These are phyloP conservation scores for Strigomonas galati DNA, from an alignment of 208 protist species.

Conservation along the genomic window DNA sequence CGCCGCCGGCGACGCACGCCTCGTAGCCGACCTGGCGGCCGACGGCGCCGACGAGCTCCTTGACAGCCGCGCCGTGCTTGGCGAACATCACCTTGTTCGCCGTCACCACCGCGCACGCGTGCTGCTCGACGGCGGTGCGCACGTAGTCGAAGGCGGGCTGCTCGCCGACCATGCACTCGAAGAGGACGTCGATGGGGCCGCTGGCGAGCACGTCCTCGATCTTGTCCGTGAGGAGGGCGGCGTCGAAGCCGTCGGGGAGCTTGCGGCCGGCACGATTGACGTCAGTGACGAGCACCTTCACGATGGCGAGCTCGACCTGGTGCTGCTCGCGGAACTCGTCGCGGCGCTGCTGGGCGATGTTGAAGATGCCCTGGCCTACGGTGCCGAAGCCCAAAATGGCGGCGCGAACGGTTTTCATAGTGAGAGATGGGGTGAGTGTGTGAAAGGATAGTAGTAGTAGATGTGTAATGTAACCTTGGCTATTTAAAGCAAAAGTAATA, in stretches of 20 bases:
- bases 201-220: conserved; percentile 26
- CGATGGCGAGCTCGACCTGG: conserved; percentile 24
- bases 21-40: conserved; percentile 24
- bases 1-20: conserved; percentile 27
- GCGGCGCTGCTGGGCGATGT: conserved; percentile 26
- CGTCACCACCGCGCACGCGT: conserved; percentile 30
- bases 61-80: conserved; percentile 24
- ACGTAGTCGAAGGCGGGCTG: conserved; percentile 29
- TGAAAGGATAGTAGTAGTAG: background rate
- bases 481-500: conserved; percentile 9
- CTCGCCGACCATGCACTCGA: conserved; percentile 34
- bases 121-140: conserved; percentile 22
- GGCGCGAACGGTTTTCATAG: conserved; percentile 4
- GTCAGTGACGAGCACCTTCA: conserved; percentile 32
- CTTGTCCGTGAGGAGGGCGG: conserved; percentile 14
- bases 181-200: conserved; percentile 25
- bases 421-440: background rate
- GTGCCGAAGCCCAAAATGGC: conserved; percentile 43
- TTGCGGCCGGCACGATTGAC: conserved; percentile 5
- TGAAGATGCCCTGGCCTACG: conserved; percentile 38
- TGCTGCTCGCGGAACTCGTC: conserved; percentile 22
- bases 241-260: conserved; percentile 18
- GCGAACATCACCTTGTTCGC: conserved; percentile 45
- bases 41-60: conserved; percentile 17
- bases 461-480: background rate